Evolutionary conservation across 805 yeast genomes (phyloP).

Genomic region (Saturnispora silvae): DNA sequence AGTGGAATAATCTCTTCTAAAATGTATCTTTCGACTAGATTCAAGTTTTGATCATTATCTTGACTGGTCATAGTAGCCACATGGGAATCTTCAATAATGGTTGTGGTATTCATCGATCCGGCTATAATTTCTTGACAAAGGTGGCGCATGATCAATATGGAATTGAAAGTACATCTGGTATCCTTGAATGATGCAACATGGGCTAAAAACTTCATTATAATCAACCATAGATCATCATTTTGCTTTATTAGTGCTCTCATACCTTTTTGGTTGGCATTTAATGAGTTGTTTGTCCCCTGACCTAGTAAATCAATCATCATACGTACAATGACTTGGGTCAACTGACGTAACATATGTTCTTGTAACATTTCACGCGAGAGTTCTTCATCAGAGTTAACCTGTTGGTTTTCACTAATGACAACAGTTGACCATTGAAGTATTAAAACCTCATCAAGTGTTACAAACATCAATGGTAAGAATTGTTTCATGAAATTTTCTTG

Average conservation of each 20-base stretch:
- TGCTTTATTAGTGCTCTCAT: constrained; percentile 58
- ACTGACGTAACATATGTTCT: constrained; percentile 84
- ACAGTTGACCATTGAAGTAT: constrained; percentile 68
- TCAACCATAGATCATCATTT: constrained; percentile 53
- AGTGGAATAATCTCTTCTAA: constrained; percentile 61
- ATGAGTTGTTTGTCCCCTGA: constrained; percentile 42
- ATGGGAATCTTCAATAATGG: too few species aligned
- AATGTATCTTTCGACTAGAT: constrained; percentile 63
- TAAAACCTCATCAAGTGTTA: constrained; percentile 63
- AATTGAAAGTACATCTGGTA: constrained; percentile 85
- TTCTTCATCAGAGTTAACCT: constrained; percentile 54
- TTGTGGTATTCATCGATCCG: background rate
- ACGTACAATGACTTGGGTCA: constrained; percentile 85
- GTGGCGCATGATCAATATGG: constrained; percentile 69
- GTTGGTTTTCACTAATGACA: constrained; percentile 45
- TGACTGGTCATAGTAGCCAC: too few species aligned
- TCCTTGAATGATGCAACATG: constrained; percentile 78
- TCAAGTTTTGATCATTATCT: constrained; percentile 51
- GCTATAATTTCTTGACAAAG: constrained; percentile 54
- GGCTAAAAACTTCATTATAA: constrained; percentile 62
- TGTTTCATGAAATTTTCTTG: constrained; percentile 62
- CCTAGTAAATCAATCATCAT: constrained; percentile 81
- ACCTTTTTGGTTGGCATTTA: constrained; percentile 51
- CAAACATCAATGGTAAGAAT: constrained; percentile 67
- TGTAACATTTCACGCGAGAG: constrained; percentile 98